Conservation (phyloP, 2,329 filamentous ascomycete species). For the Cladosporium halotolerans region DNA sequence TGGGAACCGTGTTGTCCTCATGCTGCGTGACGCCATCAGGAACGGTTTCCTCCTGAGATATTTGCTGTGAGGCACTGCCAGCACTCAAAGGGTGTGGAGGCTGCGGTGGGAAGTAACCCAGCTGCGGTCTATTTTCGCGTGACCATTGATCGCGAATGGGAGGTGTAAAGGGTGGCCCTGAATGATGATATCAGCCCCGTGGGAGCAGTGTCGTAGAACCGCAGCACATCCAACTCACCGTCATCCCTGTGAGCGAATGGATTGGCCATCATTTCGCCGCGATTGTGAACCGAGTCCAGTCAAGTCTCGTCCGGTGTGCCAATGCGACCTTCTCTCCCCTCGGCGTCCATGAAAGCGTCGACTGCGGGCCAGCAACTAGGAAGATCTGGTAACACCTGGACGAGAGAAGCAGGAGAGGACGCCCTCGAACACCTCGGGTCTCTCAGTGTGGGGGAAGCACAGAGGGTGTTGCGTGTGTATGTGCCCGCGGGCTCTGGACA, state of each 20-base stretch:
- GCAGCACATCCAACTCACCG: not conserved
- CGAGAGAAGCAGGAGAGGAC: too few relatives aligned
- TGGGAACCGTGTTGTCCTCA: not conserved
- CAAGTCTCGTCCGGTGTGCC: too few relatives aligned
- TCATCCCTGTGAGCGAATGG: not conserved
- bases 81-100: not conserved
- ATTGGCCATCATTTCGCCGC: not conserved
- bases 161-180: constrained; percentile 4
- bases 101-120: constrained; percentile 9
- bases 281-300: too few relatives aligned
- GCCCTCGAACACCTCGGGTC: too few relatives aligned
- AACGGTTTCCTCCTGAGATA: not conserved
- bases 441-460: too few relatives aligned
- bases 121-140: not conserved
- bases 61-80: not conserved
- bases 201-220: too few relatives aligned
- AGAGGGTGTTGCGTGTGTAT: too few relatives aligned
- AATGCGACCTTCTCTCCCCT: too few relatives aligned
- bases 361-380: too few relatives aligned
- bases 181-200: too few relatives aligned
- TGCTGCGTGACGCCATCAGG: not conserved
- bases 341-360: not conserved
- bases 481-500: too few relatives aligned
- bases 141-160: not conserved
- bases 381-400: too few relatives aligned